These are phyloP conservation scores for Cercospora berteroae DNA, from an alignment of 2,329 filamentous ascomycete genomes.

Conservation along the genomic window DNA sequence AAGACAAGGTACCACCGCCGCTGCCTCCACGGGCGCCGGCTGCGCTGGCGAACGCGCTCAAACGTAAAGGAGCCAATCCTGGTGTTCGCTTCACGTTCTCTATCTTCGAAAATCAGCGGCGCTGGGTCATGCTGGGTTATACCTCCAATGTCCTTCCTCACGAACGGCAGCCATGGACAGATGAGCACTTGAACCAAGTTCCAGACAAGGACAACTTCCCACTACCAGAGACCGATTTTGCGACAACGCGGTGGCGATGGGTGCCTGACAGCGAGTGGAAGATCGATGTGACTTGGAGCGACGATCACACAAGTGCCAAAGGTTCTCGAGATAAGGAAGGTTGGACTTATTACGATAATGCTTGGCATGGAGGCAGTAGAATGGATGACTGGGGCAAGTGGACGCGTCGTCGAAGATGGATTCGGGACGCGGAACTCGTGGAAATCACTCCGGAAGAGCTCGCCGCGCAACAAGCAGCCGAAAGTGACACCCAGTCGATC, in stretches of 20 bases:
- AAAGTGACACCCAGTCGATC: slow-evolving; percentile 14
- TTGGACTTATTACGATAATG: slow-evolving; percentile 98
- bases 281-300: slow-evolving; percentile 70
- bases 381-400: slow-evolving; percentile 94
- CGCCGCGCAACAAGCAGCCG: slow-evolving; percentile 13
- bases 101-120: slow-evolving; percentile 90
- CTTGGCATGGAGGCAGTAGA: slow-evolving; percentile 88
- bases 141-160: slow-evolving; percentile 87
- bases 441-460: slow-evolving; percentile 53
- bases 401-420: slow-evolving; percentile 92
- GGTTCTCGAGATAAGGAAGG: slow-evolving; percentile 61
- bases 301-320: slow-evolving; percentile 32
- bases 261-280: slow-evolving; percentile 81
- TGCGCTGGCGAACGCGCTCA: slow-evolving; percentile 38
- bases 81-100: slow-evolving; percentile 96
- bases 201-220: slow-evolving; percentile 71
- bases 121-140: slow-evolving; percentile 95
- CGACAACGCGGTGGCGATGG: slow-evolving; percentile 72
- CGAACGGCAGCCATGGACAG: slow-evolving; percentile 88
- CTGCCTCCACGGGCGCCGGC: slow-evolving; percentile 22
- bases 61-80: slow-evolving; percentile 49
- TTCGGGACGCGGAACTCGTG: slow-evolving; percentile 90
- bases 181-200: slow-evolving; percentile 84
- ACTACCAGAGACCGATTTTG: slow-evolving; percentile 64
- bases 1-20: slow-evolving; percentile 32